These are phyloP conservation scores for Exophiala mesophila DNA, from an alignment of 2,329 filamentous ascomycete species.

Conservation along the genomic window DNA sequence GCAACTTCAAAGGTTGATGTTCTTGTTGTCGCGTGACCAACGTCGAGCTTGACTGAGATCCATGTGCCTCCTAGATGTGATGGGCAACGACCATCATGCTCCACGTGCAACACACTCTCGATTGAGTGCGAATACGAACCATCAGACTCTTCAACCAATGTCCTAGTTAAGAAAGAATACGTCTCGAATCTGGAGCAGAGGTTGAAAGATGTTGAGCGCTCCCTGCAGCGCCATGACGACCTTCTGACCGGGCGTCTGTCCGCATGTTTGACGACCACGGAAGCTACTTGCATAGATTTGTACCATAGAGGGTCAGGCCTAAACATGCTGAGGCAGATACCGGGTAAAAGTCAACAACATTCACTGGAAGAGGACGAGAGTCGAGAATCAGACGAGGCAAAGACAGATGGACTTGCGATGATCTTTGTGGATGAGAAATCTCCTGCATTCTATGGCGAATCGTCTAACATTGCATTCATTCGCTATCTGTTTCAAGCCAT, in stretches of 20 bases:
- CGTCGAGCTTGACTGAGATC: too few species aligned
- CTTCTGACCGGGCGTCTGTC: not conserved
- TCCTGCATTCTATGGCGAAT: not conserved
- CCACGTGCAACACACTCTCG: not conserved
- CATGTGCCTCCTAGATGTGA: not conserved
- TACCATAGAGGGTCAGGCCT: not conserved
- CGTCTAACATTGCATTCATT: not conserved
- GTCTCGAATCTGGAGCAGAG: not conserved
- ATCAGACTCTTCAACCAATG: not conserved
- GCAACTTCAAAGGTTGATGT: too few species aligned
- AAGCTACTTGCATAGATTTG: not conserved
- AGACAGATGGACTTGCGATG: not conserved
- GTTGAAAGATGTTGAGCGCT: not conserved
- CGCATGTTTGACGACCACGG: not conserved
- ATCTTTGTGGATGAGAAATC: not conserved
- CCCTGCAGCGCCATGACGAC: not conserved
- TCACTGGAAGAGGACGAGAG: not conserved
- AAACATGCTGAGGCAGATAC: not conserved
- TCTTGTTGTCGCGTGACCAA: not conserved
- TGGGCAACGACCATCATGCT: not conserved
- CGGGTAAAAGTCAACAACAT: not conserved
- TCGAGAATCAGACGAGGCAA: not conserved
- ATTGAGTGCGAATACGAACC: not conserved
- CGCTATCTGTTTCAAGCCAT: not conserved
- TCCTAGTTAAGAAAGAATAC: not conserved